Percentiles rank a stretch among this genome's conserved stretches.
Conservation (phyloP, 768 basidiomycete species). For the Coprinopsis cinerea region DNA sequence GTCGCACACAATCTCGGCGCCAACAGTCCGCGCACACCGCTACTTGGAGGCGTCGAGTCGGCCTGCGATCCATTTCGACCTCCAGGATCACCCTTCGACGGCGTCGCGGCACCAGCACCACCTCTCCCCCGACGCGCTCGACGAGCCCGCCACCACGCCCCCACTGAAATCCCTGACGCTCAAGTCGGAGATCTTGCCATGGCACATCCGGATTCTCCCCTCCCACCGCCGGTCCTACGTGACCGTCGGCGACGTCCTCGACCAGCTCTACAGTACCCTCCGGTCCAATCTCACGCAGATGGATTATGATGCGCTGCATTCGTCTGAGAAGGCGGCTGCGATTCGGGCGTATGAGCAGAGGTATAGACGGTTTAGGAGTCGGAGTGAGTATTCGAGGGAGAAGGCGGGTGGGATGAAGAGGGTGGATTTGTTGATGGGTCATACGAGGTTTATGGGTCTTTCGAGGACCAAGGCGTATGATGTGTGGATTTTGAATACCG, state of each 20-base stretch:
- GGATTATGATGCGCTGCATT: constrained; percentile 37
- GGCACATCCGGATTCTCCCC: constrained; percentile 25
- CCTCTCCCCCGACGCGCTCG: constrained; percentile 20
- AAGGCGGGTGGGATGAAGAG: constrained; percentile 47
- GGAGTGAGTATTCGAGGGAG: constrained; percentile 36
- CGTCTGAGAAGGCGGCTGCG: constrained; percentile 31
- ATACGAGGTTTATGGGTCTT: constrained; percentile 36
- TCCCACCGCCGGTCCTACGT: constrained; percentile 21
- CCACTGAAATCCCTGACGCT: constrained; percentile 24
- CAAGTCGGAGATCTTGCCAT: constrained; percentile 21
- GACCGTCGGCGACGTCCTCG: constrained; percentile 40
- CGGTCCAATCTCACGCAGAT: constrained; percentile 32
- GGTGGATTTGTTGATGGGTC: constrained; percentile 51
- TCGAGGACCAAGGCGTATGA: not conserved
- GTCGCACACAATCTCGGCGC: not conserved
- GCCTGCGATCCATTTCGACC: constrained; percentile 4
- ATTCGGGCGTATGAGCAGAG: constrained; percentile 43
- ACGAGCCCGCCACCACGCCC: constrained; percentile 29
- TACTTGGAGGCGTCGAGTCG: constrained; percentile 5
- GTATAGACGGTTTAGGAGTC: constrained; percentile 30
- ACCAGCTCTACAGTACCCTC: constrained; percentile 36
- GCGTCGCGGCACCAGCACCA: constrained; percentile 20
- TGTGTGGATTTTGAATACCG: not conserved
- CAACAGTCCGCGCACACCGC: not conserved
- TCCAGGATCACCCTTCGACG: not conserved